Evolutionary conservation across 257 asterid genomes (phyloP).

Genomic region (Nicotiana paniculata): DNA sequence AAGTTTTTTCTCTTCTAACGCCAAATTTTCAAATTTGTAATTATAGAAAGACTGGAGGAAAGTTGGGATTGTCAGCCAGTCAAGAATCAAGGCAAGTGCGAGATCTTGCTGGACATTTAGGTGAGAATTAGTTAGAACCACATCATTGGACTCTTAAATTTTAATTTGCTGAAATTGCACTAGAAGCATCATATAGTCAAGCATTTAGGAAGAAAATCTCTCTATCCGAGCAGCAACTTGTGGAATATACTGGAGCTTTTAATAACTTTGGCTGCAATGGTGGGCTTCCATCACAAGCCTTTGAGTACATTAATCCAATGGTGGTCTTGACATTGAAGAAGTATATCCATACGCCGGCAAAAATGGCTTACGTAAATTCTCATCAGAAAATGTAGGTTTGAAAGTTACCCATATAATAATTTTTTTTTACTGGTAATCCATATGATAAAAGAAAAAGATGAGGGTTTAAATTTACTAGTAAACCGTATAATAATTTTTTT

Average conservation of each 20-base stretch:
- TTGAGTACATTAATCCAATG: conserved; percentile 81
- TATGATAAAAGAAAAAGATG: too few species aligned
- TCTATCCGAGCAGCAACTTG: conserved; percentile 94
- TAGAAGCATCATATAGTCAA: conserved; percentile 90
- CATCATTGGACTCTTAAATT: not conserved
- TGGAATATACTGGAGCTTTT: conserved; percentile 89
- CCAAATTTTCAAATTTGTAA: conserved; percentile 13
- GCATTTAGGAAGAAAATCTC: conserved; percentile 70
- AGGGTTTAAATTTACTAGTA: too few species aligned
- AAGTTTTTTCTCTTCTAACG: not conserved
- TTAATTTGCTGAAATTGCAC: conserved; percentile 23
- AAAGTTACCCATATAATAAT: conserved; percentile 24
- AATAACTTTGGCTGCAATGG: conserved; percentile 91
- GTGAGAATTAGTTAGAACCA: conserved; percentile 26
- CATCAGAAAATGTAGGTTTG: conserved; percentile 58
- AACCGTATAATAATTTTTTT: too few species aligned
- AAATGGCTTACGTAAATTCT: conserved; percentile 62
- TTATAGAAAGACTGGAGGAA: conserved; percentile 82
- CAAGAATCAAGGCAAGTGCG: conserved; percentile 79
- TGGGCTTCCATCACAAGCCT: conserved; percentile 96
- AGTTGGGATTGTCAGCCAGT: conserved; percentile 81
- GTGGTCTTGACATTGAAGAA: conserved; percentile 82
- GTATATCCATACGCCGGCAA: conserved; percentile 77
- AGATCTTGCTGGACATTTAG: conserved; percentile 99
- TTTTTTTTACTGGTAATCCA: too few species aligned